Evolutionary conservation across 768 basidiomycete genomes (phyloP).

Genomic region (Suillus subalutaceus): DNA sequence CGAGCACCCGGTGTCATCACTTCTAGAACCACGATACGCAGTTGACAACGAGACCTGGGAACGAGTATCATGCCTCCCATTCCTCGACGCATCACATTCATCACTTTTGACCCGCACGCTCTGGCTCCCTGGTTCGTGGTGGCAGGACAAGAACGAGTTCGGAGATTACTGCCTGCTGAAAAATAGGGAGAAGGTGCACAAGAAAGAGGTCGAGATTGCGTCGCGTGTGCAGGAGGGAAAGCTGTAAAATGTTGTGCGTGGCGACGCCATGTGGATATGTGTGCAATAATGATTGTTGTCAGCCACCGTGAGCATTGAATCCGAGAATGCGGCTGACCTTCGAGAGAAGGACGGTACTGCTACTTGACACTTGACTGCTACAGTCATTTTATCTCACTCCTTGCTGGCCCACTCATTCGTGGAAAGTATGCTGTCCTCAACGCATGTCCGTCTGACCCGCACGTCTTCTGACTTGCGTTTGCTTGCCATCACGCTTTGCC

Average conservation of each 20-base stretch:
- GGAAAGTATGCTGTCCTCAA: conserved; percentile 10
- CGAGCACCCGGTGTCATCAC: conserved; percentile 53
- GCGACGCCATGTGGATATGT: not conserved
- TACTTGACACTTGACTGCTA: not conserved
- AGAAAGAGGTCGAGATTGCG: conserved; percentile 28
- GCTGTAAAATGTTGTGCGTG: conserved; percentile 10
- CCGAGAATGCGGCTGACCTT: conserved; percentile 5
- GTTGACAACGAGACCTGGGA: conserved; percentile 73
- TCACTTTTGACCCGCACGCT: conserved; percentile 71
- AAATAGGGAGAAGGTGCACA: conserved; percentile 46
- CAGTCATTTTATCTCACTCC: not conserved
- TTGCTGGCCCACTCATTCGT: not conserved
- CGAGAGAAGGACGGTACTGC: conserved; percentile 17
- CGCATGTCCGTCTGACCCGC: conserved; percentile 34
- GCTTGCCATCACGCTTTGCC: conserved; percentile 38
- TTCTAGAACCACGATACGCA: conserved; percentile 81
- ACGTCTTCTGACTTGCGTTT: conserved; percentile 46
- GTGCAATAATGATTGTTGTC: not conserved
- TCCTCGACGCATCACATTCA: conserved; percentile 83
- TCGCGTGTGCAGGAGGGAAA: conserved; percentile 13
- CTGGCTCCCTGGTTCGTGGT: conserved; percentile 74
- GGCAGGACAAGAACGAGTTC: conserved; percentile 72
- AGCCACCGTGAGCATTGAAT: not conserved
- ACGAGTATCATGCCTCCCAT: conserved; percentile 75
- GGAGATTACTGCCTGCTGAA: conserved; percentile 92